phyloP scores from a whole-genome alignment of 768 basidiomycete genomes.

The Rhizopogon salebrosus region DNA sequence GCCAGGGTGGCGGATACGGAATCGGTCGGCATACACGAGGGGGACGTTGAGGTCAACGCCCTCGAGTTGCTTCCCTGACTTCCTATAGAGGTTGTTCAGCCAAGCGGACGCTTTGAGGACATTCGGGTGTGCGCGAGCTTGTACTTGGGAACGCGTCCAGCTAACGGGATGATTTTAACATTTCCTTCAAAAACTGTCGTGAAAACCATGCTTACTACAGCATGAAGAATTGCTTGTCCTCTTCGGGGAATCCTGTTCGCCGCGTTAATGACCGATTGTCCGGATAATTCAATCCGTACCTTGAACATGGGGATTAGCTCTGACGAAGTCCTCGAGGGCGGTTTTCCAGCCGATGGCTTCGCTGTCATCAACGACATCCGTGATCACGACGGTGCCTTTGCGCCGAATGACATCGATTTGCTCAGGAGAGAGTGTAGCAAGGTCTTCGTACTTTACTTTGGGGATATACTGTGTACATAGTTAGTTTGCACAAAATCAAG shows the following conservation, averaged over 20 bases:
- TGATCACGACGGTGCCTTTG: conserved; percentile 60
- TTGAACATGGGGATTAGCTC: conserved; percentile 49
- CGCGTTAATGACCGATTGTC: neutral
- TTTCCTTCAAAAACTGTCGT: neutral
- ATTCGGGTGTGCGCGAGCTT: conserved; percentile 65
- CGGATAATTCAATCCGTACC: conserved; percentile 30
- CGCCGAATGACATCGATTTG: conserved; percentile 46
- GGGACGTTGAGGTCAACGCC: conserved; percentile 60
- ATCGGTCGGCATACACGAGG: conserved; percentile 68
- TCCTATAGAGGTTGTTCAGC: conserved; percentile 62
- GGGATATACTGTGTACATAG: conserved; percentile 47
- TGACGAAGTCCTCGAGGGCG: conserved; percentile 50
- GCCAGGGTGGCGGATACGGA: conserved; percentile 70
- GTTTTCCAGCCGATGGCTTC: conserved; percentile 57
- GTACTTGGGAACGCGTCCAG: conserved; percentile 53
- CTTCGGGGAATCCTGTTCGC: conserved; percentile 41
- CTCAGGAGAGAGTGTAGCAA: conserved; percentile 41
- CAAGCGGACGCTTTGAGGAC: conserved; percentile 51
- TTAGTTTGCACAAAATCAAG: neutral
- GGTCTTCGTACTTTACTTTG: conserved; percentile 52
- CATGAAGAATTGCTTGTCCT: conserved; percentile 68
- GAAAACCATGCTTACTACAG: conserved; percentile 48
- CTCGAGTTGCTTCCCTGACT: conserved; percentile 32
- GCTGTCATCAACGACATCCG: conserved; percentile 50
- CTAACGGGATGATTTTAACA: conserved; percentile 16